phyloP scores from a whole-genome alignment of 352 stramenopile genomes.

The Globisporangium emineosum region DNA sequence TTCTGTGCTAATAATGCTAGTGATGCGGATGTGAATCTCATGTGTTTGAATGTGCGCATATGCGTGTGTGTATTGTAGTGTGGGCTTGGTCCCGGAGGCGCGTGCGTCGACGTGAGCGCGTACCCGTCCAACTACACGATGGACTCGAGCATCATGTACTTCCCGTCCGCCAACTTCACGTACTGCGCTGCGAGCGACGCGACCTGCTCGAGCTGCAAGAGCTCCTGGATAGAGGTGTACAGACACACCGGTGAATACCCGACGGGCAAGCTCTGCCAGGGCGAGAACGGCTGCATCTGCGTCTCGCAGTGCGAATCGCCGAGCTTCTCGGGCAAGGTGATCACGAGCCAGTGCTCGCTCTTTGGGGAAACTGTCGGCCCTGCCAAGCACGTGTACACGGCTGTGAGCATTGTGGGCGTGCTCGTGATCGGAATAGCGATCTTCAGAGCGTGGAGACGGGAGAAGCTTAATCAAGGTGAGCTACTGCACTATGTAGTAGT shows the following conservation, averaged over 20 bases:
- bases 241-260: conserved; percentile 12
- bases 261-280: conserved; percentile 10
- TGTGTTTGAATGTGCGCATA: no score
- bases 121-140: not conserved
- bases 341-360: conserved; percentile 18
- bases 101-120: conserved; percentile 3
- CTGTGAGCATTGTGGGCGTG: conserved; percentile 3
- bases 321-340: conserved; percentile 12
- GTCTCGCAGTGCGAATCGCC: conserved; percentile 14
- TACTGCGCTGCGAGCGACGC: conserved; percentile 29
- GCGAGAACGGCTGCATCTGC: conserved; percentile 25
- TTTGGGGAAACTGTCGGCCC: not conserved
- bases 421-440: conserved; percentile 4
- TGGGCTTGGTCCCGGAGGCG: conserved; percentile 3
- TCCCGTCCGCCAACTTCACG: conserved; percentile 28
- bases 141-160: conserved; percentile 16
- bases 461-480: conserved; percentile 13
- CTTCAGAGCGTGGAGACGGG: conserved; percentile 8
- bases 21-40: not conserved
- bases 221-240: conserved; percentile 23
- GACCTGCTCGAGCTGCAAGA: conserved; percentile 22
- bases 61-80: not conserved
- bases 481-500: not conserved
- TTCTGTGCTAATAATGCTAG: not conserved
- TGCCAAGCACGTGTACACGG: conserved; percentile 11